phyloP scores from a whole-genome alignment of 1,139 yeast genomes.

The Pichia sp. region DNA sequence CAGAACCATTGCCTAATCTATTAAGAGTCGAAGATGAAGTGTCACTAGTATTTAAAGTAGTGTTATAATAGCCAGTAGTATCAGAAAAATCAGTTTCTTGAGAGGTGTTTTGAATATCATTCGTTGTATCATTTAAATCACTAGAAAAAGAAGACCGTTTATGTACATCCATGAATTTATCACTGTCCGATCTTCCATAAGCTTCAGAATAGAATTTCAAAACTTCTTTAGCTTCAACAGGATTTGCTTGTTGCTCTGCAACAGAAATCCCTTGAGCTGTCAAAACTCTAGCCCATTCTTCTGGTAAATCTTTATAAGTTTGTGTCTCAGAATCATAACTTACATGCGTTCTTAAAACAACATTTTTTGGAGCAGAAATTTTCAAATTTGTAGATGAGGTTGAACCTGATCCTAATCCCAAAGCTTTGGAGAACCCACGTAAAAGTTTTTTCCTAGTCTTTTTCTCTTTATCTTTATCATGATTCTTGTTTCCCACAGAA shows the following conservation, averaged over 20 bases:
- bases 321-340: slow-evolving; percentile 82
- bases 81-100: slow-evolving; percentile 5
- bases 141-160: slow-evolving; percentile 22
- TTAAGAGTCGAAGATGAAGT: slow-evolving; percentile 7
- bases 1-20: background rate
- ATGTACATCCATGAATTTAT: slow-evolving; percentile 72
- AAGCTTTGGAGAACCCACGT: slow-evolving; percentile 38
- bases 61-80: slow-evolving; percentile 1
- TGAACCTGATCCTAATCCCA: slow-evolving; percentile 38
- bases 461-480: slow-evolving; percentile 12
- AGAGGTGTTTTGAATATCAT: slow-evolving; percentile 10
- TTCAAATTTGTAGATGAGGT: slow-evolving; percentile 38
- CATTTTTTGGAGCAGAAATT: slow-evolving; percentile 84
- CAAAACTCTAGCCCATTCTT: slow-evolving; percentile 81
- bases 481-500: slow-evolving; percentile 8
- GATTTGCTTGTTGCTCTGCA: slow-evolving; percentile 81
- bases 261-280: slow-evolving; percentile 81
- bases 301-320: slow-evolving; percentile 82
- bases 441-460: slow-evolving; percentile 35
- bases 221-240: slow-evolving; percentile 63
- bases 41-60: slow-evolving; percentile 6
- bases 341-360: slow-evolving; percentile 88
- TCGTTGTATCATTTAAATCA: slow-evolving; percentile 15
- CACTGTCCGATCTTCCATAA: slow-evolving; percentile 34
- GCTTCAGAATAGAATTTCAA: slow-evolving; percentile 77